Base-by-base conservation (phyloP, 2,329 filamentous ascomycete genomes). In the Scedosporium boydii region DNA sequence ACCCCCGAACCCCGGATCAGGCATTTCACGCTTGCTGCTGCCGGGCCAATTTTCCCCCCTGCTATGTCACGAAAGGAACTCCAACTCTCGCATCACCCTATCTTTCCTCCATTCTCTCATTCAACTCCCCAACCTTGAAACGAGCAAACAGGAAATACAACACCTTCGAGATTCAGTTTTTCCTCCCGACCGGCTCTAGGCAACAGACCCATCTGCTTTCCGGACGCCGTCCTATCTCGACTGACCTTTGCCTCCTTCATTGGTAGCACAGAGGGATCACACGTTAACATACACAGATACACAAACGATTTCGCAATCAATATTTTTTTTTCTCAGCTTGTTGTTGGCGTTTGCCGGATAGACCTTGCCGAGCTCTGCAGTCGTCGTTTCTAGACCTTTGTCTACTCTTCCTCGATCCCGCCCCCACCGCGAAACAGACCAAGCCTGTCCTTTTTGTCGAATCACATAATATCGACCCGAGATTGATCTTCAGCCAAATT, bases 1-100 rank as follows among this genome's bases (percentile, higher is more conserved):
- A 55, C 51, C 51, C 23, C 51, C 51, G 51, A 55, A 55, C 51
- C 51, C 51, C 51, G 51, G 51, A 55, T 55, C 51, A 55, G 51
- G 51, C 51, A 55, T 55, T 55, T 55, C 21, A 18, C 51, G 23
- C 23, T 23, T 23, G 23, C 12, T 55, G 51, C 51, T 55, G 51
- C 51, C 51, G 51, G 51, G 51, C 51, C 51, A 55, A 55, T 55
- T 27, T 55, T n/a, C 23, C 44, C 44, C 44, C 44, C 44, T 48
- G 44, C n/a, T 48, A 4, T 48, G 18, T 18, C 16, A 21, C n/a
- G 44, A 55, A 14, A 23, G 21, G 51, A 55, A 55, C 21, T 26
- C 14, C 51, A 23, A 55, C 51, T 48, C n/a, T 48, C n/a, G 6
- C 18, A 48, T 48, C 44, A 21, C 44, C 44, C 18, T 48, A 48